A percentile compares a stretch with the other conserved stretches of the same genome.
These are phyloP conservation scores for Pilobolus umbonatus DNA, from an alignment of 192 early-diverging fungal genomes.

Conservation along the genomic window DNA sequence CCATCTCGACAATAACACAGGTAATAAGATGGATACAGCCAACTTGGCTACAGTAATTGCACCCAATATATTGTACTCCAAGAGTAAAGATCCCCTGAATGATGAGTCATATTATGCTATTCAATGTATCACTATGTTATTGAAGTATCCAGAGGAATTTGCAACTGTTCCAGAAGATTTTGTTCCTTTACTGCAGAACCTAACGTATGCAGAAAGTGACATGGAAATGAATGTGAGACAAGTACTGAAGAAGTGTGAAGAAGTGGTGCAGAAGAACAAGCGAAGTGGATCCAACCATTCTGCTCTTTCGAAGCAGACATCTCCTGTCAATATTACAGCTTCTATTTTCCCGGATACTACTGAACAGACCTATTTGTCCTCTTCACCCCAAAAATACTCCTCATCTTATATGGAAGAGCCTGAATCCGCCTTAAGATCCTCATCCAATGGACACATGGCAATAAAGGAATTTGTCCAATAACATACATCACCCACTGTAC, in stretches of 20 bases:
- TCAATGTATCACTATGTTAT: conserved; percentile 59
- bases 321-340: too few relatives aligned
- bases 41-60: conserved; percentile 94
- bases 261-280: conserved; percentile 43
- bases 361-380: too few relatives aligned
- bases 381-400: too few relatives aligned
- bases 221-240: conserved; percentile 48
- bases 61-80: conserved; percentile 89
- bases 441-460: too few relatives aligned
- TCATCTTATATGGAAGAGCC: too few relatives aligned
- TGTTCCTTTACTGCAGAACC: conserved; percentile 43
- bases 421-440: too few relatives aligned
- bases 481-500: too few relatives aligned
- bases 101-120: conserved; percentile 69
- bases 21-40: conserved; percentile 88
- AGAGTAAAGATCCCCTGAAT: conserved; percentile 75
- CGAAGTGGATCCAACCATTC: too few relatives aligned
- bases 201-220: conserved; percentile 40
- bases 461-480: too few relatives aligned
- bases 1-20: conserved; percentile 45
- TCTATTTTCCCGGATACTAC: too few relatives aligned
- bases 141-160: conserved; percentile 60
- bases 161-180: conserved; percentile 60
- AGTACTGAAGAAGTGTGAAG: conserved; percentile 52
- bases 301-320: too few relatives aligned